Base-by-base conservation (phyloP, 805 yeast genomes). In the Metschnikowia similis region DNA sequence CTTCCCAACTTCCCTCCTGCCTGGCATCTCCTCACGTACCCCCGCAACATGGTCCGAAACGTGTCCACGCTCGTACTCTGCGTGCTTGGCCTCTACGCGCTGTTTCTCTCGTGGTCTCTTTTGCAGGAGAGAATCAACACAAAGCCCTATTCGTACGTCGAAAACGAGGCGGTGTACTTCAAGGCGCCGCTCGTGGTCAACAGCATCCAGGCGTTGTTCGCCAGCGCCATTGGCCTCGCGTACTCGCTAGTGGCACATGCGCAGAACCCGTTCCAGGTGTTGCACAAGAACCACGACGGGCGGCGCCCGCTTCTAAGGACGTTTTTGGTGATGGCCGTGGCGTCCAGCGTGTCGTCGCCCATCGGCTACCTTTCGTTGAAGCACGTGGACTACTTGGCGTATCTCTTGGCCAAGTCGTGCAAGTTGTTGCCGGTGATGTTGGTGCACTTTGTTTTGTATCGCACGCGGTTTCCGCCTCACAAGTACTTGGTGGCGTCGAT, bases 391-490 rank as follows among this genome's bases (percentile, higher is more conserved):
- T 94, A 87, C 63, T 71, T 94, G 61, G 86, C 95, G 0, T 85
- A 81, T 58, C 77, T 92, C 54, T 76, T 94, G 53, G 96, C 97
- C 16, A 94, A 94, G 64, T 85, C 96, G 48, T 92, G 98, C 65
- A 94, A 94, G 61, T 76, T 94, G 66, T 81, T 94, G 21, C 99
- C 99, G 0, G 96, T 92, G n/a, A 83, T 94, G 85, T 63, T 87
- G 32, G 87, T 94, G 2, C 97, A 90, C 61, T 70, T 84, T 50
- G 57, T 82, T 13, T 59, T 88, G 10, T 92, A 90, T 68, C 75
- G 85, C 39, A 81, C 87, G 4, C 70, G 67, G 47, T 92, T 89
- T 65, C 90, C 97, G 0, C 48, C 66, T 2, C 82, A 84, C 68
- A 94, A 94, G 67, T 87, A 87, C 63, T 52, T 80, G 13, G 95